Evolutionary conservation across 176 grass and related monocot species (phyloP), one percentile per base, ranked within the genome.

Genomic region (Luzula sylvatica): DNA sequence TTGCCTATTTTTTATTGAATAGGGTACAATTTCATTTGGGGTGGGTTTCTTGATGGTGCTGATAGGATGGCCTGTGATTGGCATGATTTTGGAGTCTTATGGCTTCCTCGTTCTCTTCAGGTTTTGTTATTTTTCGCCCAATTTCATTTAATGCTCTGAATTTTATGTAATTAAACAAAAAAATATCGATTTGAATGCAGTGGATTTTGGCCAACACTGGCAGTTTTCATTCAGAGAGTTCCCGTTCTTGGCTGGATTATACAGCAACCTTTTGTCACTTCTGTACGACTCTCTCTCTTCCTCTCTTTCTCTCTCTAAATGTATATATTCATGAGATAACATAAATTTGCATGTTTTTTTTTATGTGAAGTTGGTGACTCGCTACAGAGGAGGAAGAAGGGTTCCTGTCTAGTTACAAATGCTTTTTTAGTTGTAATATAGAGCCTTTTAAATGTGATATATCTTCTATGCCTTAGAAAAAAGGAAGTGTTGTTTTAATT

Each of bases 1-100:
- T 53, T 58, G 39, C 47, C 17, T 58, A 47, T 67, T 7, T 65
- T 66, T 5, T 14, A 68, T 65, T 68, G 50, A 35, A 68, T 72
- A 98, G 92, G 92, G 92, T 61, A 98, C 92, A 4, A 90, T 98
- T 67, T 87, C 92, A 64, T 98, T 98, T 58, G 85, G 92, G 38
- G 65, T 44, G 57, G 92, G 92, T 0, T 98, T 98, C 58, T 82
- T 90, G 45, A 49, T 98, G 7, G 81, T 98, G 40, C 75, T 98
- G 55, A 83, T 98, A 6, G 92, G 92, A 35, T 98, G 92, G 92
- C 81, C 92, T 13, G 80, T 87, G 48, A 47, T 79, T 51, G 92
- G 92, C 71, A 98, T 98, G 92, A 80, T 98, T 20, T 72, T 98
- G 71, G 85, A 98, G 71, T 77, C 85, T 30, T 98, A 98, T 76